Percentiles rank a stretch among this genome's conserved stretches.
Evolutionary conservation across 2,329 filamentous ascomycete genomes (phyloP).

Genomic region (Aplosporella prunicola): DNA sequence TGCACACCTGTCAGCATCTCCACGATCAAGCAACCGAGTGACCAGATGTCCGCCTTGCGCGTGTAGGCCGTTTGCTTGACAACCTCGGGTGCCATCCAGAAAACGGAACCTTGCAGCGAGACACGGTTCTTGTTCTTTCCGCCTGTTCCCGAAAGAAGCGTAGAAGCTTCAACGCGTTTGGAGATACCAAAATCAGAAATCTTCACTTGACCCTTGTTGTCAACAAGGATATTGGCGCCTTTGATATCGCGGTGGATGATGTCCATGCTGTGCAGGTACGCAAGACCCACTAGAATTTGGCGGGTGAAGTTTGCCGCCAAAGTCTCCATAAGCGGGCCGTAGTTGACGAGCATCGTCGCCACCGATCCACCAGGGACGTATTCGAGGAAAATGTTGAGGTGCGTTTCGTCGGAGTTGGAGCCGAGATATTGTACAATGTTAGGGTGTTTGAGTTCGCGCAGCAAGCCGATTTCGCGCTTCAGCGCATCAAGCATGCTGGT

Average conservation of each 20-base stretch:
- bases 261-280: conserved; percentile 85
- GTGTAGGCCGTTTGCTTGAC: conserved; percentile 97
- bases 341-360: conserved; percentile 97
- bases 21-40: conserved; percentile 87
- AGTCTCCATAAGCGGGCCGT: conserved; percentile 86
- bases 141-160: conserved; percentile 50
- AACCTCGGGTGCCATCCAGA: conserved; percentile 99
- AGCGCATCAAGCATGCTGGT: conserved; percentile 97
- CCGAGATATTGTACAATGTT: conserved; percentile 99
- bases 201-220: conserved; percentile 98
- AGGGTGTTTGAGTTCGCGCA: conserved; percentile 86
- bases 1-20: conserved; percentile 99
- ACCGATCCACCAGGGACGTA: conserved; percentile 97
- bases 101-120: conserved; percentile 92
- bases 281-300: conserved; percentile 85
- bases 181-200: conserved; percentile 99
- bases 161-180: conserved; percentile 91
- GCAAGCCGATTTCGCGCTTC: conserved; percentile 89
- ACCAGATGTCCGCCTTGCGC: conserved; percentile 98
- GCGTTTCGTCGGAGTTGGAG: conserved; percentile 80
- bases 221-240: conserved; percentile 94
- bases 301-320: conserved; percentile 93
- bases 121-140: conserved; percentile 51
- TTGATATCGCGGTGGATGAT: conserved; percentile 99
- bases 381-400: conserved; percentile 99